Evolutionary conservation across 306 rosid genomes (phyloP).

Genomic region (Vigna nakashimae): DNA sequence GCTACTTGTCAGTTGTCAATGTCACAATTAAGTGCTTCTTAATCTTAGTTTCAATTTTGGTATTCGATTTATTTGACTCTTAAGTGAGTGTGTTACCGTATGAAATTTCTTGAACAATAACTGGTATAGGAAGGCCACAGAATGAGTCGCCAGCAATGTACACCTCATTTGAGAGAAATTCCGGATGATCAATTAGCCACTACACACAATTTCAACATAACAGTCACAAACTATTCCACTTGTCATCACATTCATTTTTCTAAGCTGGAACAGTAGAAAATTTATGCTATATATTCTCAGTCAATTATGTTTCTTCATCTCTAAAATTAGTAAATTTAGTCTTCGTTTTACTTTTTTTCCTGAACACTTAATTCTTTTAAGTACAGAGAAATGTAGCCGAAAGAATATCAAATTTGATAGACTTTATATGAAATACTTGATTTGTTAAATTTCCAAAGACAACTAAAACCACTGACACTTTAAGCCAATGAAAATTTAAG

Average conservation of each 20-base stretch:
- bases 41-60: not conserved
- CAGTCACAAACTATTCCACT: not conserved
- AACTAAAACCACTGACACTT: not conserved
- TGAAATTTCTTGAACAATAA: slow-evolving; percentile 48
- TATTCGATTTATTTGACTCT: not conserved
- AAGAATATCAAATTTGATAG: no score
- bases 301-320: no score
- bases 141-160: slow-evolving; percentile 64
- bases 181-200: slow-evolving; percentile 70
- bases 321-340: no score
- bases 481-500: not conserved
- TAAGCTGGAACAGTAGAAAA: not conserved
- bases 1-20: not conserved
- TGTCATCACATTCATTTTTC: not conserved
- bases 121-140: slow-evolving; percentile 56
- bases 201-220: slow-evolving; percentile 35
- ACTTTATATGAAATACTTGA: not conserved
- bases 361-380: no score
- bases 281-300: no score
- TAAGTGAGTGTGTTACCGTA: slow-evolving; percentile 44
- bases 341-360: no score
- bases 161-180: slow-evolving; percentile 50
- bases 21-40: not conserved
- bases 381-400: no score
- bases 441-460: no score